Conservation (phyloP, 208 protist species). For the Acanthamoeba lenticulata region DNA sequence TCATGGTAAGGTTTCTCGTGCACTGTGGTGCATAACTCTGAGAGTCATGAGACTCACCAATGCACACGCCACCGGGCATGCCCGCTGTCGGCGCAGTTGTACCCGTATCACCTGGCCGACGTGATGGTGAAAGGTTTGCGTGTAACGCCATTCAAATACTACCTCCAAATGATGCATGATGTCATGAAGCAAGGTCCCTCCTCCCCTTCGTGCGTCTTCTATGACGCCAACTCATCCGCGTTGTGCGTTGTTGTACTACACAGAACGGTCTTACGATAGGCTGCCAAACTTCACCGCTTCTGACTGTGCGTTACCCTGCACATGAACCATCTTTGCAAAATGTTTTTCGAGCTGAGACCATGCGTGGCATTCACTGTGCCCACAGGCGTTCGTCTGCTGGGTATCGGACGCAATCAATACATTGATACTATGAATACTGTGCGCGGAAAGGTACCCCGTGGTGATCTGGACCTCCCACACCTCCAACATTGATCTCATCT, state of each 20-base stretch:
- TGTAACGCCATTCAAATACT: constrained; percentile 87
- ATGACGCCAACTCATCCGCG: not conserved
- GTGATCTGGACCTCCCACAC: not conserved
- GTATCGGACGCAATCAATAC: constrained; percentile 97
- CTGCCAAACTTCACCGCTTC: constrained; percentile 97
- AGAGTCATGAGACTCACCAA: no score
- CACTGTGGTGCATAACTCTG: no score
- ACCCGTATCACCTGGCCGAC: constrained; percentile 87
- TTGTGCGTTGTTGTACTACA: not conserved
- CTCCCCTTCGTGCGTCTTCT: not conserved
- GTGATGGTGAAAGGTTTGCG: constrained; percentile 80
- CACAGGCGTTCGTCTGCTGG: constrained; percentile 91
- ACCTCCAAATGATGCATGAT: constrained; percentile 86
- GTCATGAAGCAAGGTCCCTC: constrained; percentile 81
- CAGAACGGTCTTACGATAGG: constrained; percentile 92
- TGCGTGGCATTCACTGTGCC: no score
- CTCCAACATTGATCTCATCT: no score
- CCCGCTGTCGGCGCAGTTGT: constrained; percentile 81
- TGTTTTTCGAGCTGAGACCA: no score
- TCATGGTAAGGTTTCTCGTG: constrained; percentile 72
- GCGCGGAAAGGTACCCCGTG: constrained; percentile 88
- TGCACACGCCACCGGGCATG: no score
- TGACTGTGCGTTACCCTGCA: constrained; percentile 84
- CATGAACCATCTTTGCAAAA: not conserved
- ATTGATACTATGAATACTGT: constrained; percentile 96